phyloP scores from a whole-genome alignment of 2,329 filamentous ascomycete genomes.

The Sphaerulina populicola region DNA sequence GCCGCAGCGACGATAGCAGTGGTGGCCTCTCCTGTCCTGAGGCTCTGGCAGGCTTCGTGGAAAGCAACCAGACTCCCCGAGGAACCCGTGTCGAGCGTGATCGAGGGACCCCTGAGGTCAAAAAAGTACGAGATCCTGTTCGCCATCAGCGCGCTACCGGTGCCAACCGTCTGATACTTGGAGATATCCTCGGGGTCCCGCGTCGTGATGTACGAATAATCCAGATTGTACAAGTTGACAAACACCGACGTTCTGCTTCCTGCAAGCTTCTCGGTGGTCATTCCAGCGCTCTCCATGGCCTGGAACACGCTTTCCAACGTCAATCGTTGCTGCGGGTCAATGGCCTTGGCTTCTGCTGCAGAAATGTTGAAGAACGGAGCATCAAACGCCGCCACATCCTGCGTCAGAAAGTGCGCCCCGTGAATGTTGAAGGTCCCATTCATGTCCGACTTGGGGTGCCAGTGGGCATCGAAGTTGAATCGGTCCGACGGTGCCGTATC shows the following conservation, averaged over 20 bases:
- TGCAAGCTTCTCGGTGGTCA: neutral
- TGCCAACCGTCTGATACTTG: neutral
- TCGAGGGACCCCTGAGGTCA: conserved; percentile 11
- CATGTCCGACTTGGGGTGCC: neutral
- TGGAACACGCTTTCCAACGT: neutral
- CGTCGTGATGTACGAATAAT: too few species aligned
- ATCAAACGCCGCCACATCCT: conserved; percentile 7
- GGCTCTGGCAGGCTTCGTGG: neutral
- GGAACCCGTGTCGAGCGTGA: conserved; percentile 16
- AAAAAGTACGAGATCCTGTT: conserved; percentile 21
- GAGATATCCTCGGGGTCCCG: neutral
- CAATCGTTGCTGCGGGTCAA: neutral
- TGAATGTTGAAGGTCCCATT: neutral
- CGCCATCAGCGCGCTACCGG: conserved; percentile 3
- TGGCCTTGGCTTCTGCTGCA: neutral
- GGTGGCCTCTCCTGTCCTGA: neutral
- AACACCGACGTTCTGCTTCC: too few species aligned
- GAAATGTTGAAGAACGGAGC: conserved; percentile 13
- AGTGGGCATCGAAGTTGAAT: neutral
- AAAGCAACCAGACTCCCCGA: neutral
- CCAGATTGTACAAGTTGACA: too few species aligned
- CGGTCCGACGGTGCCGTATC: neutral
- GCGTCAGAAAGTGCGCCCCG: conserved; percentile 6
- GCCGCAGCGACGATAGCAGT: neutral
- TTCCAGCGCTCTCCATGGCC: neutral